A percentile compares a stretch with the other conserved stretches of the same genome.
phyloP scores from a whole-genome alignment of 345 rosid species.

The Hibiscus trionum region DNA sequence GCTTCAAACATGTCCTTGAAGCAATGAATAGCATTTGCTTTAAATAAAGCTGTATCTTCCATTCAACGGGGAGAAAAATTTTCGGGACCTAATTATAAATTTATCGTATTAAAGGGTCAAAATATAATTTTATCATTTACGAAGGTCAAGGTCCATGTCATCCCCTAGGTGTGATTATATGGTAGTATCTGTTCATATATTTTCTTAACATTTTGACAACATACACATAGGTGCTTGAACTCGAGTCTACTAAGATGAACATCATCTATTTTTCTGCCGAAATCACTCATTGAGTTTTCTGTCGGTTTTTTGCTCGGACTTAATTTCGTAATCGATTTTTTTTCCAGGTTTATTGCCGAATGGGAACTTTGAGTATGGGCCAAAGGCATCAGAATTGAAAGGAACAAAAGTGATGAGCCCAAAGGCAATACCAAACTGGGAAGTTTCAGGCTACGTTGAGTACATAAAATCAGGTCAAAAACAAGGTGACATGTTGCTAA shows the following conservation, averaged over 20 bases:
- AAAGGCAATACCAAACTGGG: slow-evolving; percentile 64
- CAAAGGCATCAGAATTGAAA: slow-evolving; percentile 46
- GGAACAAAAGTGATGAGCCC: slow-evolving; percentile 44
- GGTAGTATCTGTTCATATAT: too few species aligned
- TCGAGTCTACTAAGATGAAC: background rate
- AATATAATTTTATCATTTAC: too few species aligned
- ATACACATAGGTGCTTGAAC: too few species aligned
- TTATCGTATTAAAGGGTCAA: background rate
- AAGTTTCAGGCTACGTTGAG: slow-evolving; percentile 66
- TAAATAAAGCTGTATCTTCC: too few species aligned
- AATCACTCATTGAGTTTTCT: too few species aligned
- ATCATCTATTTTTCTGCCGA: too few species aligned
- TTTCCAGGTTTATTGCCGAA: slow-evolving; percentile 76
- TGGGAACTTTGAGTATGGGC: slow-evolving; percentile 73
- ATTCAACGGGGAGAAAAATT: background rate
- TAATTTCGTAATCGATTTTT: too few species aligned
- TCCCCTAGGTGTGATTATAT: too few species aligned
- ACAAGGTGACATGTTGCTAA: slow-evolving; percentile 77
- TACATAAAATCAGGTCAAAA: slow-evolving; percentile 82
- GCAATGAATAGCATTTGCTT: background rate
- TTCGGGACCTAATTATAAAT: too few species aligned
- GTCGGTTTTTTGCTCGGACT: too few species aligned
- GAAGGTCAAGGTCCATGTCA: too few species aligned
- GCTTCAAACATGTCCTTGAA: background rate
- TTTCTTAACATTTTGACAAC: too few species aligned